A percentile compares a stretch with the other conserved stretches of the same genome.
phyloP scores from a whole-genome alignment of 1,284 basidiomycete genomes.

The Anthracocystis setariae region DNA sequence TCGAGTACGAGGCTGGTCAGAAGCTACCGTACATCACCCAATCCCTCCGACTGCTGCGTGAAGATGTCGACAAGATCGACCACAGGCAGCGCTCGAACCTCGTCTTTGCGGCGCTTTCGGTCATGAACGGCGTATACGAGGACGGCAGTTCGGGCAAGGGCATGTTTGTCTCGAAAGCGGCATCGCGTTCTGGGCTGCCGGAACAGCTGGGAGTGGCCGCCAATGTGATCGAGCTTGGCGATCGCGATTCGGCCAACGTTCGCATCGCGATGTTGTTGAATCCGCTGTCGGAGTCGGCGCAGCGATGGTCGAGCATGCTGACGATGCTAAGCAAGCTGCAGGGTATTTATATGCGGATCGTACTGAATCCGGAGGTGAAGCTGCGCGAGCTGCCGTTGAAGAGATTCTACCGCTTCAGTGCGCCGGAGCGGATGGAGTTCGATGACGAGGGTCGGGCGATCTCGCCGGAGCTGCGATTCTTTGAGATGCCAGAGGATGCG shows the following conservation, averaged over 20 bases:
- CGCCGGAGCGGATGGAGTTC: slow-evolving; percentile 75
- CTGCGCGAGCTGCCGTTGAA: slow-evolving; percentile 82
- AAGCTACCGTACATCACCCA: slow-evolving; percentile 41
- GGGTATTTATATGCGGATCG: slow-evolving; percentile 53
- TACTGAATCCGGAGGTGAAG: slow-evolving; percentile 54
- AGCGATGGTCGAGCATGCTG: slow-evolving; percentile 80
- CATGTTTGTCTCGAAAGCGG: slow-evolving; percentile 18
- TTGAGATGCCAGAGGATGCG: slow-evolving; percentile 72
- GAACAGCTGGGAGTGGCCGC: slow-evolving; percentile 27
- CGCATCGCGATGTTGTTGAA: slow-evolving; percentile 82
- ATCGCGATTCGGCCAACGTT: slow-evolving; percentile 76
- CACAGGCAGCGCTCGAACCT: slow-evolving; percentile 29
- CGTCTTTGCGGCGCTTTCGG: slow-evolving; percentile 39
- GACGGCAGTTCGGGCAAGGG: slow-evolving; percentile 20
- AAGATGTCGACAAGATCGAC: slow-evolving; percentile 12
- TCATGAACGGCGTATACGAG: slow-evolving; percentile 45
- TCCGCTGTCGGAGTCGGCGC: slow-evolving; percentile 84
- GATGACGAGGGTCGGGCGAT: slow-evolving; percentile 74
- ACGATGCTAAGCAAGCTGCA: slow-evolving; percentile 39
- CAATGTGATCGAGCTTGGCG: slow-evolving; percentile 73
- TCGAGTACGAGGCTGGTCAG: slow-evolving; percentile 43
- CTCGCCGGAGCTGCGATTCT: slow-evolving; percentile 40
- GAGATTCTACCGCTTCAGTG: slow-evolving; percentile 87
- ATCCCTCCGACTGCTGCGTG: slow-evolving; percentile 19
- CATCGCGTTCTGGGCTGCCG: slow-evolving; percentile 26